Conservation (phyloP, 345 rosid genomes). For the Hibiscus mutabilis region DNA sequence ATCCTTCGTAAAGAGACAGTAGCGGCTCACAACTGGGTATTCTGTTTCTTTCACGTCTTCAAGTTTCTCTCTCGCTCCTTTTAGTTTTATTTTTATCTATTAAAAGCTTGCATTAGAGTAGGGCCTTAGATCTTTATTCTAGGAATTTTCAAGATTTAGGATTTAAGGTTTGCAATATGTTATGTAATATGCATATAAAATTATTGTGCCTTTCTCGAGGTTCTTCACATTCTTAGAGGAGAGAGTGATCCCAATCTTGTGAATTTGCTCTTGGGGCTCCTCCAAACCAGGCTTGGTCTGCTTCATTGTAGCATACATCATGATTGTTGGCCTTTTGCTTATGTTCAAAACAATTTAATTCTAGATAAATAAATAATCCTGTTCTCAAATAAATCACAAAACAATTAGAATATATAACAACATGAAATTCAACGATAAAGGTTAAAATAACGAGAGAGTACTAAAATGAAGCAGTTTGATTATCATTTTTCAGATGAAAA, state of each 20-base stretch:
- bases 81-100: not conserved
- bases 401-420: not conserved
- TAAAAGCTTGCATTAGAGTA: not conserved
- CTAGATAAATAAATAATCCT: not conserved
- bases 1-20: too few species aligned
- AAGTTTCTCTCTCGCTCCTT: too few species aligned
- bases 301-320: conserved; percentile 44
- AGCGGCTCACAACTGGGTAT: too few species aligned
- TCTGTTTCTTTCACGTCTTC: too few species aligned
- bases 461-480: not conserved
- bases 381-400: not conserved
- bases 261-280: conserved; percentile 54
- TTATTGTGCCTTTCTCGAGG: too few species aligned
- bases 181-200: too few species aligned
- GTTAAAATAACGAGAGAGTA: not conserved
- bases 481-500: too few species aligned
- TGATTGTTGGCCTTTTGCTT: conserved; percentile 2
- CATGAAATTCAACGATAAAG: not conserved
- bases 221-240: too few species aligned
- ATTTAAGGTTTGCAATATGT: too few species aligned
- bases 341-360: not conserved
- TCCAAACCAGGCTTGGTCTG: conserved; percentile 55
- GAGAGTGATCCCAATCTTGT: conserved; percentile 71
- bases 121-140: not conserved
- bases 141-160: too few species aligned